Percentiles rank a stretch among this genome's conserved stretches.
phyloP scores from a whole-genome alignment of 805 yeast genomes.

The Tetrapisispora arboricola region DNA sequence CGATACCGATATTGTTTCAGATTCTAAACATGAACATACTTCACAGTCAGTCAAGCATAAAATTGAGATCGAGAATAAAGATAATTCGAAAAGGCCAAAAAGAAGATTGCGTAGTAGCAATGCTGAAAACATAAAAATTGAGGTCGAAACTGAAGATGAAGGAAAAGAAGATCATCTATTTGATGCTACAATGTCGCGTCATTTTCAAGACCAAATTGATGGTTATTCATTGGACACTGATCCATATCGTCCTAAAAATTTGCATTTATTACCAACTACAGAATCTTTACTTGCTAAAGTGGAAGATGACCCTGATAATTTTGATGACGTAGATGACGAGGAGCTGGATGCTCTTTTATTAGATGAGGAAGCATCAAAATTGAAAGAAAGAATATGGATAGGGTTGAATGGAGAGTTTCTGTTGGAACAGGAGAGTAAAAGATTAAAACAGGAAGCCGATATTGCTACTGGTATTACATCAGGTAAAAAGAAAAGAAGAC shows the following conservation, averaged over 20 bases:
- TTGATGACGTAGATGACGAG: conserved; percentile 76
- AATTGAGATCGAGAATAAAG: conserved; percentile 7
- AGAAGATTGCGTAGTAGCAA: conserved; percentile 1
- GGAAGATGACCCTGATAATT: conserved; percentile 49
- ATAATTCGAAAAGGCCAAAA: conserved; percentile 9
- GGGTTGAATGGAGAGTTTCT: conserved; percentile 81
- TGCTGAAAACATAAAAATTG: conserved; percentile 9
- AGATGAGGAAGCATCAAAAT: conserved; percentile 54
- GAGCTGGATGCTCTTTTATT: conserved; percentile 57
- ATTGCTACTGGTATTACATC: conserved; percentile 65
- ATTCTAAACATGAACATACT: conserved; percentile 4
- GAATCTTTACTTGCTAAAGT: conserved; percentile 41
- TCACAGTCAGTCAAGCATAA: conserved; percentile 6
- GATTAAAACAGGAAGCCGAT: conserved; percentile 80
- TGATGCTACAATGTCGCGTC: conserved; percentile 2
- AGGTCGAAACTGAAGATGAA: conserved; percentile 8
- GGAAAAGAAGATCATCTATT: conserved; percentile 12
- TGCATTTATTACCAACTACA: conserved; percentile 50
- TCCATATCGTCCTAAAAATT: conserved; percentile 43
- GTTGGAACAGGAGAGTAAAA: conserved; percentile 73
- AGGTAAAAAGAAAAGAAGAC: conserved; percentile 38
- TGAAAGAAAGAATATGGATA: conserved; percentile 83
- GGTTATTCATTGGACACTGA: conserved; percentile 31
- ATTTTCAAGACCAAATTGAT: conserved; percentile 26
- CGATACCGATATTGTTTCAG: conserved; percentile 16